phyloP scores from a whole-genome alignment of 805 yeast genomes.

The Candida maesae region DNA sequence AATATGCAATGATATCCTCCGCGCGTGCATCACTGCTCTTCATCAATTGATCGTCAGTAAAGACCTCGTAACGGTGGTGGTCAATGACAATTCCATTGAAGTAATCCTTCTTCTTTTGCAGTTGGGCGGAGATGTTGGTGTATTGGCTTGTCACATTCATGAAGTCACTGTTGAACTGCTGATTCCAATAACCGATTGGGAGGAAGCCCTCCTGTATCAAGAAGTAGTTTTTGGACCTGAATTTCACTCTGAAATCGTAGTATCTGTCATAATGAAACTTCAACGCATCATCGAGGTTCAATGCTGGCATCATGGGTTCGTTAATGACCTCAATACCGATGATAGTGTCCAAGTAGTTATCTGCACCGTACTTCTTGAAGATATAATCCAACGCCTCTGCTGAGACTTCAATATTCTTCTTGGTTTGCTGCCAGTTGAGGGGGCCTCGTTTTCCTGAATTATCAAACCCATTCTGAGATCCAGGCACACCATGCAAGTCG shows the following conservation, averaged over 20 bases:
- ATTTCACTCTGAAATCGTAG: constrained; percentile 23
- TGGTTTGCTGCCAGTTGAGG: constrained; percentile 39
- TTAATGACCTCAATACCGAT: constrained; percentile 68
- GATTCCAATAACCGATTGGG: constrained; percentile 52
- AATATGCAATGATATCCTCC: constrained; percentile 32
- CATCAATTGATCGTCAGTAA: constrained; percentile 57
- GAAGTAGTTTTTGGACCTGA: constrained; percentile 34
- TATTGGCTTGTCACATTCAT: constrained; percentile 29
- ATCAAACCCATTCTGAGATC: constrained; percentile 84
- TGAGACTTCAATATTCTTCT: constrained; percentile 44
- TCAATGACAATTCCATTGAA: constrained; percentile 68
- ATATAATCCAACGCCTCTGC: constrained; percentile 46
- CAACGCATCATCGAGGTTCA: constrained; percentile 36
- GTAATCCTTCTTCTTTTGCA: constrained; percentile 25
- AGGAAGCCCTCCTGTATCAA: constrained; percentile 68
- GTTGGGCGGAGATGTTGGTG: constrained; percentile 11
- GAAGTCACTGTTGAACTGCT: constrained; percentile 33
- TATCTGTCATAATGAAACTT: constrained; percentile 32
- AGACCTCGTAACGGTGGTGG: constrained; percentile 90
- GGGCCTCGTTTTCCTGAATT: constrained; percentile 62
- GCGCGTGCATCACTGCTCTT: constrained; percentile 33
- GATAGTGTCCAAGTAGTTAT: constrained; percentile 49
- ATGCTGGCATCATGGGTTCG: constrained; percentile 61
- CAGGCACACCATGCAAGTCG: constrained; percentile 80
- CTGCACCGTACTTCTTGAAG: constrained; percentile 48